Conservation (phyloP, 306 rosid species). For the Casuarina cunninghamiana region DNA sequence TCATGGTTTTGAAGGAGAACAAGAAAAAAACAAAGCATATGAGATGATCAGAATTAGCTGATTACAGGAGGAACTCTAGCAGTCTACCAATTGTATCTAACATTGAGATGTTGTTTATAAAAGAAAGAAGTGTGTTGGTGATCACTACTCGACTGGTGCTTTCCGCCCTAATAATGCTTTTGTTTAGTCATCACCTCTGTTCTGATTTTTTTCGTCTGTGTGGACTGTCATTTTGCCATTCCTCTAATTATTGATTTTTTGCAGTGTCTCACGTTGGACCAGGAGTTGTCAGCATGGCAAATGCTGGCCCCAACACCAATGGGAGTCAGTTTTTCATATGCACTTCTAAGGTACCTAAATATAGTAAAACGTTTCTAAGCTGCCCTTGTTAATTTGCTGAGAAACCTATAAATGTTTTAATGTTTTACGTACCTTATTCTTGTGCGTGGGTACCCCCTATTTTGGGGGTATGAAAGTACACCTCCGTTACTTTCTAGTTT, state of each 20-base stretch:
- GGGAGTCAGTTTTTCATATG: constrained; percentile 98
- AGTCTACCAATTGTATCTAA: not conserved
- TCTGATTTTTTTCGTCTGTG: not conserved
- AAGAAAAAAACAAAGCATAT: not conserved
- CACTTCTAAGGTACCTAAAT: constrained; percentile 74
- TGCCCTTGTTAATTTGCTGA: not conserved
- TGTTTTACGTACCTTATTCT: not conserved
- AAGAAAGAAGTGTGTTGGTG: not conserved
- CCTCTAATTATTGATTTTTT: constrained; percentile 29
- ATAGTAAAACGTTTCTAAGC: not conserved
- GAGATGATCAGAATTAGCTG: not conserved
- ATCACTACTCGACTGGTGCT: not conserved
- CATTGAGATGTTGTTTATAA: not conserved
- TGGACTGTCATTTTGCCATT: not conserved
- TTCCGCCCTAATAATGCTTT: not conserved
- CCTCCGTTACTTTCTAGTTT: not conserved
- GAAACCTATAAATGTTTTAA: not conserved
- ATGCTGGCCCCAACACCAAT: constrained; percentile 97
- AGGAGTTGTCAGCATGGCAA: constrained; percentile 96
- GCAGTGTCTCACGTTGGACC: constrained; percentile 83
- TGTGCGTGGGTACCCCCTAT: not conserved
- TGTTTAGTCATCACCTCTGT: not conserved
- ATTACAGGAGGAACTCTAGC: not conserved
- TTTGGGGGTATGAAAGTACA: not conserved
- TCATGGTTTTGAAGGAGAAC: not conserved